Base-by-base conservation (phyloP, 2,329 filamentous ascomycete genomes). In the Aureobasidium sp. region DNA sequence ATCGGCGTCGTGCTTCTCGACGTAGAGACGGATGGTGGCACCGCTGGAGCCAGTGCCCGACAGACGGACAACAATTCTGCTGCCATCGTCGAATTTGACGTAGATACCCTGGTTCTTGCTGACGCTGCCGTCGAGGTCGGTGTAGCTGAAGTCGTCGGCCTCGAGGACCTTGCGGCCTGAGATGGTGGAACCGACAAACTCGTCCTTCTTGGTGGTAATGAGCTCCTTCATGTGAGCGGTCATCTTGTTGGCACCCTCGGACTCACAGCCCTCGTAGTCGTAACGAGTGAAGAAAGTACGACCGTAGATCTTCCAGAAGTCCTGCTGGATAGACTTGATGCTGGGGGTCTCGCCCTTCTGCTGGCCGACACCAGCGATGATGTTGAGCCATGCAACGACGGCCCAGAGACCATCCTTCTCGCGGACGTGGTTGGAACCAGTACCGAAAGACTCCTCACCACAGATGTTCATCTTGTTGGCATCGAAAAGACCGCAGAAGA, bases 331-430 rank as follows among this genome's bases (percentile, higher is more conserved):
- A 76, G 92, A 88, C 72, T 89, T 89, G 78, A 99, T 97, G 78
- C 90, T 96, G 56, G 93, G 92, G 3, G 88, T 91, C 68, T 89
- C 87, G 63, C 81, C 86, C 23, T 89, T 88, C 75, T 91, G 83
- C 74, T 94, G 87, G 67, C 92, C 92, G 52, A 97, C 86, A 67
- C 90, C 93, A 65, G 94, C 94, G 70, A 99, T 95, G 76, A 99
- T 96, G 82, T 99, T 99, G 70, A 99, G 80, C 94, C 94, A 99
- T 36, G 94, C 94, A 60, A 97, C 89, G 65, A 99, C 85, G 64
- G 94, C 94, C 94, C 94, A 99, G 46, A 99, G 84, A 65, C 94
- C 94, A 72, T 99, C 94, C 84, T 99, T 99, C 81, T 99, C 94
- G 69, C 94, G 91, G 73, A 99, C 96, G 78, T 99, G 94, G 81